phyloP scores from a whole-genome alignment of 257 asterid genomes.

The Misopates orontium region DNA sequence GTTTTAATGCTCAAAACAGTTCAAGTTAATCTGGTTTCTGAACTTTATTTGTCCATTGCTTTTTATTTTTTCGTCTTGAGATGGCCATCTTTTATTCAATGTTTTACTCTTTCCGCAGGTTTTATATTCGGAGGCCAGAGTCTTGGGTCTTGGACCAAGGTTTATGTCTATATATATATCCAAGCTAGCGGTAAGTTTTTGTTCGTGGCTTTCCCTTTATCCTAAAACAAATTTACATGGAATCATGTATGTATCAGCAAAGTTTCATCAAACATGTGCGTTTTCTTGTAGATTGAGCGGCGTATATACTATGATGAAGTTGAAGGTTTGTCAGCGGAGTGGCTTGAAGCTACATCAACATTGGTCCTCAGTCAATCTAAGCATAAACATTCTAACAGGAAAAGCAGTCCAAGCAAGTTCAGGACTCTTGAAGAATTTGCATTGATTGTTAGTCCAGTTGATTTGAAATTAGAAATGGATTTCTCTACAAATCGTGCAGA shows the following conservation, averaged over 20 bases:
- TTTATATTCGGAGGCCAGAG: constrained; percentile 70
- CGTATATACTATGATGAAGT: constrained; percentile 84
- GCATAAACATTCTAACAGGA: constrained; percentile 44
- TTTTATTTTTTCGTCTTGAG: not conserved
- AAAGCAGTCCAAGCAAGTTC: constrained; percentile 51
- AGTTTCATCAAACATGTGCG: not conserved
- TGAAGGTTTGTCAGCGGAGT: constrained; percentile 68
- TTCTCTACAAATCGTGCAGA: constrained; percentile 6
- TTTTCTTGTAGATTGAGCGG: constrained; percentile 55
- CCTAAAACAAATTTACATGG: not conserved
- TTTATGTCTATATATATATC: constrained; percentile 86
- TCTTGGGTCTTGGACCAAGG: constrained; percentile 80
- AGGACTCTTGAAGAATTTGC: constrained; percentile 69
- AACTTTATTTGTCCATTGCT: not conserved
- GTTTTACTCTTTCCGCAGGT: constrained; percentile 44
- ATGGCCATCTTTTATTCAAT: not conserved
- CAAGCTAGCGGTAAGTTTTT: constrained; percentile 79
- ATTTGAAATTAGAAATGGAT: constrained; percentile 30
- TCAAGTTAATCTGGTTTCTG: not conserved
- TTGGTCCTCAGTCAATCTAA: constrained; percentile 57
- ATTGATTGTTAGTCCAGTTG: constrained; percentile 48
- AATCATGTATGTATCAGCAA: not conserved
- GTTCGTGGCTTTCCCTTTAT: not conserved
- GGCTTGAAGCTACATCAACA: constrained; percentile 83
- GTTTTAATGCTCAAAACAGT: too few relatives aligned